These are phyloP conservation scores for Prillingera fragicola DNA, from an alignment of 1,284 basidiomycete genomes.

Conservation along the genomic window DNA sequence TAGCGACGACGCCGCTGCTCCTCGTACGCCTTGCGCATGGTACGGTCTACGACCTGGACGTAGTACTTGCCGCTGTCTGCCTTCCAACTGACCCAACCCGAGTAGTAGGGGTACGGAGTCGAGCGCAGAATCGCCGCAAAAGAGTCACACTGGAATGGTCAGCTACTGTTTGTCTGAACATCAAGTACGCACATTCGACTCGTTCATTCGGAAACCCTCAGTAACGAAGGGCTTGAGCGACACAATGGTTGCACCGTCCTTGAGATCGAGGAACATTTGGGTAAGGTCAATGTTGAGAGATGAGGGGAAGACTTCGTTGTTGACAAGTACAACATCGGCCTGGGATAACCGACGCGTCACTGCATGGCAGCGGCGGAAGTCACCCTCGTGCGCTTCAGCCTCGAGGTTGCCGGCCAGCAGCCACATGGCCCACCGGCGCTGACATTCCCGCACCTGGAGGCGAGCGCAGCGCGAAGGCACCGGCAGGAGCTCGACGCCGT, in stretches of 20 bases:
- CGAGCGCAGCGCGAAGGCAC: constrained; percentile 51
- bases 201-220: constrained; percentile 51
- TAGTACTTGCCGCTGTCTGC: constrained; percentile 39
- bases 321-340: constrained; percentile 55
- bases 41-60: constrained; percentile 39
- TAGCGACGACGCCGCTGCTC: too few species aligned
- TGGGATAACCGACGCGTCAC: constrained; percentile 43
- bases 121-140: constrained; percentile 40
- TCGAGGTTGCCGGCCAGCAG: constrained; percentile 47
- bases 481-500: constrained; percentile 54
- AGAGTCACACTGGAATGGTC: constrained; percentile 33
- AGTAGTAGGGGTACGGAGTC: constrained; percentile 33
- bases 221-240: constrained; percentile 54
- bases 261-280: constrained; percentile 54
- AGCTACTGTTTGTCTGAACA: background rate
- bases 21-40: constrained; percentile 32
- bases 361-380: constrained; percentile 49
- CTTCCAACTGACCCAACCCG: constrained; percentile 47
- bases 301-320: constrained; percentile 55
- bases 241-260: constrained; percentile 52
- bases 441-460: constrained; percentile 51
- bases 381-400: constrained; percentile 51
- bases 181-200: constrained; percentile 42
- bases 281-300: constrained; percentile 53
- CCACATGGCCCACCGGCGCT: constrained; percentile 53